A percentile compares a stretch with the other conserved stretches of the same genome.
These are phyloP conservation scores for Pseudogymnoascus sp. DNA, from an alignment of 2,329 filamentous ascomycete genomes.

Conservation along the genomic window DNA sequence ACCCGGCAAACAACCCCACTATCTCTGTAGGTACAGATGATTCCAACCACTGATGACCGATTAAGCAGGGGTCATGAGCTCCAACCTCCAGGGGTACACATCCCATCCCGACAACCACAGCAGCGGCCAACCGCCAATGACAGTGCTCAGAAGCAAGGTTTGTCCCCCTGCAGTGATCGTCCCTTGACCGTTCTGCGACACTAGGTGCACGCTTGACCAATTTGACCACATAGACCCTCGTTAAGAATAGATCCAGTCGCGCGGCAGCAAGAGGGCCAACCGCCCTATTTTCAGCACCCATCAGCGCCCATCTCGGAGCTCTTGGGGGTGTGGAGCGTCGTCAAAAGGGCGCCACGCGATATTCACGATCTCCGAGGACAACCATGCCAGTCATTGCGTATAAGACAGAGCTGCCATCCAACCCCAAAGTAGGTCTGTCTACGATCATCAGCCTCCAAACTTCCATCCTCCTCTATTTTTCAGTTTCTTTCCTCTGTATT, in stretches of 20 bases:
- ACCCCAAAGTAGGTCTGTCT: constrained; percentile 6
- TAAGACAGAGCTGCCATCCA: not conserved
- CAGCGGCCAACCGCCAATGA: not conserved
- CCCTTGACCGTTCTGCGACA: constrained; percentile 5
- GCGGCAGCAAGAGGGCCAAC: constrained; percentile 2
- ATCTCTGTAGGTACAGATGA: not conserved
- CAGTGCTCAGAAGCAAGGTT: not conserved
- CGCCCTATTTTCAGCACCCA: constrained; percentile 4
- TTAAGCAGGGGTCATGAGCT: not conserved
- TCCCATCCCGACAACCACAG: not conserved
- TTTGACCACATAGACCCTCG: constrained; percentile 3
- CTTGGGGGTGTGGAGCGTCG: not conserved
- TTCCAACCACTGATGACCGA: not conserved
- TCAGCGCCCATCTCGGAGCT: not conserved
- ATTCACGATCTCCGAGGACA: constrained; percentile 4
- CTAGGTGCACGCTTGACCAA: not conserved
- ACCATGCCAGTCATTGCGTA: not conserved
- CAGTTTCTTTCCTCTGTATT: not conserved
- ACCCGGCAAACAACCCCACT: not conserved
- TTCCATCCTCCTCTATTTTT: constrained; percentile 2
- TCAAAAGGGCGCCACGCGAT: constrained; percentile 5
- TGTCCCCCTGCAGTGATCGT: not conserved
- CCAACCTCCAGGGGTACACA: not conserved
- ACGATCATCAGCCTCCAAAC: not conserved
- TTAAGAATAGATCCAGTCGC: constrained; percentile 6